phyloP scores from a whole-genome alignment of 768 basidiomycete species.

The Suillus fuscotomentosus region DNA sequence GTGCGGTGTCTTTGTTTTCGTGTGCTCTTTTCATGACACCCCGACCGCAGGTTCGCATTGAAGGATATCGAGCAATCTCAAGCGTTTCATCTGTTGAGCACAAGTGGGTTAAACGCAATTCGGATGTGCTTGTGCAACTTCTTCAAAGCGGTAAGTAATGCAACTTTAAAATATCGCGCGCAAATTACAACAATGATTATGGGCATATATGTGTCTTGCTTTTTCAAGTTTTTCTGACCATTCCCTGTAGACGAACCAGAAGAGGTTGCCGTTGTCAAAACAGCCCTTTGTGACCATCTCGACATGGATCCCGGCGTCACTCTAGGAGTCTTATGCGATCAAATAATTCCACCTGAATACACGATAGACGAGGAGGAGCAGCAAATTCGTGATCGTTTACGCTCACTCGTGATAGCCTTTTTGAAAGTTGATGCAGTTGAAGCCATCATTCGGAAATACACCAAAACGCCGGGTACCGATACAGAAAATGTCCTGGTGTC shows the following conservation, averaged over 20 bases:
- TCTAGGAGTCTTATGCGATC: conserved; percentile 68
- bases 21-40: background rate
- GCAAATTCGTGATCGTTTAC: conserved; percentile 53
- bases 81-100: conserved; percentile 45
- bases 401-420: conserved; percentile 60
- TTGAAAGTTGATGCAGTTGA: conserved; percentile 50
- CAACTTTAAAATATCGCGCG: background rate
- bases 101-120: conserved; percentile 68
- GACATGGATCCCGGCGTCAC: conserved; percentile 61
- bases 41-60: conserved; percentile 56
- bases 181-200: background rate
- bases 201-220: background rate
- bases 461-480: conserved; percentile 38
- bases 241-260: conserved; percentile 56
- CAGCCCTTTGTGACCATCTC: conserved; percentile 59
- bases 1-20: conserved; percentile 32
- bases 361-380: conserved; percentile 57
- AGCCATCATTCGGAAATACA: conserved; percentile 44
- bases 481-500: conserved; percentile 48
- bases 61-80: conserved; percentile 64
- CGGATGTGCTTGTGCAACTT: conserved; percentile 73
- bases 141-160: conserved; percentile 64
- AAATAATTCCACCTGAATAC: conserved; percentile 52
- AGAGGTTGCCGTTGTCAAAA: conserved; percentile 61
- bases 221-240: background rate